These are phyloP conservation scores for Rhodotorula sp. DNA, from an alignment of 1,284 basidiomycete genomes.

Conservation along the genomic window DNA sequence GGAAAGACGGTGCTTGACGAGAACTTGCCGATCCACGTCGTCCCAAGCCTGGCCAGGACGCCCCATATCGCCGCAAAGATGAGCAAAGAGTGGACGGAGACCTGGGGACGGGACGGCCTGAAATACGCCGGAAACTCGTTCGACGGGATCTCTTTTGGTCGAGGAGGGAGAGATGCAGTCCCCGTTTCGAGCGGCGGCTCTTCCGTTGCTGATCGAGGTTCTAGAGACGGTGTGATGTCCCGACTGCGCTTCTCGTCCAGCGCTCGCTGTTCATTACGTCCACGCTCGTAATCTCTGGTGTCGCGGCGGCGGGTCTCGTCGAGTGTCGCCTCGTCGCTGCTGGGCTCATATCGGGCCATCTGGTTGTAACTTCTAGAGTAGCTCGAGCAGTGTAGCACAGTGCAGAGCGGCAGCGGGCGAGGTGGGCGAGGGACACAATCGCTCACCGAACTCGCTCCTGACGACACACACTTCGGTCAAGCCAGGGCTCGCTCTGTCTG, in stretches of 20 bases:
- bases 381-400: too few relatives aligned
- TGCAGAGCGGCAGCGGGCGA: too few relatives aligned
- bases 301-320: not conserved
- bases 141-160: not conserved
- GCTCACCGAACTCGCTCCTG: too few relatives aligned
- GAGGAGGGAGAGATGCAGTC: not conserved
- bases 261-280: not conserved
- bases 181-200: conserved; percentile 21
- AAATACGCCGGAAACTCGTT: not conserved
- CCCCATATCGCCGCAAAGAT: conserved; percentile 50
- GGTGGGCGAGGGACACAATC: too few relatives aligned
- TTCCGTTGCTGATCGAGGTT: not conserved
- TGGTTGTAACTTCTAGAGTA: too few relatives aligned
- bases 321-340: too few relatives aligned
- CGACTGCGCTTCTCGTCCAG: not conserved
- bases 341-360: too few relatives aligned
- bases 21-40: conserved; percentile 57
- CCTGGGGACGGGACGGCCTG: not conserved
- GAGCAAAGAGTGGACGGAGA: conserved; percentile 46
- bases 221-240: not conserved
- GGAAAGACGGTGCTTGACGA: conserved; percentile 75
- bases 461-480: too few relatives aligned
- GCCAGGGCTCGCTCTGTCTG: too few relatives aligned
- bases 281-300: not conserved
- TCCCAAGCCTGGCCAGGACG: conserved; percentile 49